Evolutionary conservation across 495 filamentous ascomycete genomes (phyloP).

Genomic region (Penicillium canescens): DNA sequence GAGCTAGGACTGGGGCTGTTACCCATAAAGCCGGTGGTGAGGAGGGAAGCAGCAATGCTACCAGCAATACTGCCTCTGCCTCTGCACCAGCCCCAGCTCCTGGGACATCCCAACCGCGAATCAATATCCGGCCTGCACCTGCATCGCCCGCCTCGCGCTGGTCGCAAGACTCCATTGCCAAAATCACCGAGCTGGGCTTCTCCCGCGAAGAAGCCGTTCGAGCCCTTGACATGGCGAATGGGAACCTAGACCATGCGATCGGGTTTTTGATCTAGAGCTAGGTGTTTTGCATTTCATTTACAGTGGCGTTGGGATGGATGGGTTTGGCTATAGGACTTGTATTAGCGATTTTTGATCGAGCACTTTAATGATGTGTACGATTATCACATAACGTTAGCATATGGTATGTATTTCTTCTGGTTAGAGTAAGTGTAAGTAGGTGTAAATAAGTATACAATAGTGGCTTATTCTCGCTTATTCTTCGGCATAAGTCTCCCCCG

Average conservation of each 20-base stretch:
- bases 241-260: slow-evolving; percentile 85
- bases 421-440: not conserved
- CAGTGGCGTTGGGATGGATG: slow-evolving; percentile 8
- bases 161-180: slow-evolving; percentile 49
- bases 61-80: not conserved
- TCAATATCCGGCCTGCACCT: slow-evolving; percentile 34
- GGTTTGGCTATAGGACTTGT: slow-evolving; percentile 10
- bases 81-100: slow-evolving; percentile 19
- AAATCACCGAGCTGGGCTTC: slow-evolving; percentile 79
- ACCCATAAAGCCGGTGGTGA: slow-evolving; percentile 53
- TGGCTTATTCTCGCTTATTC: slow-evolving; percentile 32
- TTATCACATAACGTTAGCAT: slow-evolving; percentile 14
- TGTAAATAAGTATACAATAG: not conserved
- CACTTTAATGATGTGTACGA: slow-evolving; percentile 23
- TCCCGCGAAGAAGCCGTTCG: slow-evolving; percentile 72
- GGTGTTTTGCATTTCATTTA: slow-evolving; percentile 13
- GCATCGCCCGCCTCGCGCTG: slow-evolving; percentile 34
- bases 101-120: slow-evolving; percentile 23
- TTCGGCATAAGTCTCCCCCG: slow-evolving; percentile 32
- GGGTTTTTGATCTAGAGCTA: slow-evolving; percentile 67
- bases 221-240: slow-evolving; percentile 78
- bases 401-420: not conserved
- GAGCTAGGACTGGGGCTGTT: slow-evolving; percentile 80
- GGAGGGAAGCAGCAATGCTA: not conserved
- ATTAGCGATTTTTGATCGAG: slow-evolving; percentile 25